Conservation (phyloP, 2,329 filamentous ascomycete genomes). For the Trichoderma afroharzianum region DNA sequence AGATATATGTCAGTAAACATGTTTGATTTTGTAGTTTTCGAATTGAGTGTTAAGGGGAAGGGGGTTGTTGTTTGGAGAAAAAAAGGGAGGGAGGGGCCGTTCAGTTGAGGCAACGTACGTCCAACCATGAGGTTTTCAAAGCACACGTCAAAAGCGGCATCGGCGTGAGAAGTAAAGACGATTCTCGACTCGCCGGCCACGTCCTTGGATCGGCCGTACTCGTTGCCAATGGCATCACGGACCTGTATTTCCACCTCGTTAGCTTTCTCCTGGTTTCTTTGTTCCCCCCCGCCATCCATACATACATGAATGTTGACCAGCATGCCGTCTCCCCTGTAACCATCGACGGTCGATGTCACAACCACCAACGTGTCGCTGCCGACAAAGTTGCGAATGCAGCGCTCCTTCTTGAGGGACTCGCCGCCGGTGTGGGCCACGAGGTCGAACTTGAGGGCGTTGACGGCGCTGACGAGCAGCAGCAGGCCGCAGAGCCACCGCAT, state of each 20-base stretch:
- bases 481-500: slow-evolving; percentile 58
- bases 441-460: slow-evolving; percentile 86
- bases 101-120: slow-evolving; percentile 51
- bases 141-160: slow-evolving; percentile 94
- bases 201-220: slow-evolving; percentile 89
- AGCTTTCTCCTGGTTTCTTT: not conserved
- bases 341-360: slow-evolving; percentile 83
- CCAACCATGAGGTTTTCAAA: slow-evolving; percentile 79
- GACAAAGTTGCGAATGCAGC: slow-evolving; percentile 97
- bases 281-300: not conserved
- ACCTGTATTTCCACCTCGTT: slow-evolving; percentile 55
- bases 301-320: slow-evolving; percentile 85
- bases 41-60: not conserved
- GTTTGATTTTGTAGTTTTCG: not conserved
- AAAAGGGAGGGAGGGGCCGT: not conserved
- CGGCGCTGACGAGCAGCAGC: slow-evolving; percentile 51
- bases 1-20: not conserved
- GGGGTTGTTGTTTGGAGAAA: not conserved
- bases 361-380: slow-evolving; percentile 88
- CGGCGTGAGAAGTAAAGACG: slow-evolving; percentile 88
- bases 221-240: slow-evolving; percentile 90
- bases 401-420: slow-evolving; percentile 61
- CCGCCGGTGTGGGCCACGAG: slow-evolving; percentile 61
- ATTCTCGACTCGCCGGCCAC: slow-evolving; percentile 88
- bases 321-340: slow-evolving; percentile 88